phyloP scores from a whole-genome alignment of 129 eudicot genomes.

The Ambrosia artemisiifolia region DNA sequence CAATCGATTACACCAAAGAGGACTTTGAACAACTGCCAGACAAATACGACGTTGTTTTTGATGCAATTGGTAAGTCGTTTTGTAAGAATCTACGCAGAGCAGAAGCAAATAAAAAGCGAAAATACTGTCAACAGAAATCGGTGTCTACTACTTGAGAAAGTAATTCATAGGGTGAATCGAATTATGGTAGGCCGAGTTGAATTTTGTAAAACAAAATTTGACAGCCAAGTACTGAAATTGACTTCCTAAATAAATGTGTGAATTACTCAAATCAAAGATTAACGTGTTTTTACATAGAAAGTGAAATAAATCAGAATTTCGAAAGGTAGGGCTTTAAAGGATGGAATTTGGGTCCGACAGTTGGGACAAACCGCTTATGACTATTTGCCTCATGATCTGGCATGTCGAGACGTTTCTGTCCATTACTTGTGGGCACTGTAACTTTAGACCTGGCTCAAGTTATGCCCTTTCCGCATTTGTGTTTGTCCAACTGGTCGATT shows the following conservation, averaged over 20 bases:
- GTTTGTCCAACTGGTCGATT: no score
- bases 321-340: no score
- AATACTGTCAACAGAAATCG: no score
- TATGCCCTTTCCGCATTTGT: no score
- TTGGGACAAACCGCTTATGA: no score
- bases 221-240: neutral
- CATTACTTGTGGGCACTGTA: no score
- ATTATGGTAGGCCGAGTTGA: neutral
- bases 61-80: slow-evolving; percentile 31
- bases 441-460: no score
- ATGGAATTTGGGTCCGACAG: no score
- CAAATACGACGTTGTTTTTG: slow-evolving; percentile 41
- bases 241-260: neutral
- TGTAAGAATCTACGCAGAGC: neutral
- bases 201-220: neutral
- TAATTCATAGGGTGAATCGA: neutral
- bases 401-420: no score
- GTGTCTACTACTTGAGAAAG: neutral
- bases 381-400: no score
- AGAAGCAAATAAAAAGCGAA: no score
- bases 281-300: neutral
- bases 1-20: slow-evolving; percentile 42
- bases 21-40: slow-evolving; percentile 41
- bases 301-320: neutral
- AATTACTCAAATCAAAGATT: neutral